Percentiles rank a stretch among this genome's conserved stretches.
Evolutionary conservation across 164 flowering plant species (phyloP).

Genomic region (Protea cynaroides): DNA sequence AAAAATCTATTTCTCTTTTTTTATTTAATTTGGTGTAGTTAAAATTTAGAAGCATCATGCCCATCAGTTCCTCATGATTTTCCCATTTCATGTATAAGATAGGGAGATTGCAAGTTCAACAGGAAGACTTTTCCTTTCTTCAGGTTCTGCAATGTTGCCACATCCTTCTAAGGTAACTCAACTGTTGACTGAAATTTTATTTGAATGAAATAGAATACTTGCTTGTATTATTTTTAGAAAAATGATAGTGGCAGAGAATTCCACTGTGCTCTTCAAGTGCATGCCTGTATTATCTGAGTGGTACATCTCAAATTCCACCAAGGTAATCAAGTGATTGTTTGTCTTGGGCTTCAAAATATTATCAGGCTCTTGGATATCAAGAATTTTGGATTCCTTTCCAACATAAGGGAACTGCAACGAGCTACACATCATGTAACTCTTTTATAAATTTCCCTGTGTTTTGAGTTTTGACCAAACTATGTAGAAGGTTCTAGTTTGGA

Average conservation of each 20-base stretch:
- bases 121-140: constrained; percentile 28
- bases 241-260: neutral
- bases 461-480: neutral
- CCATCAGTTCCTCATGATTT: constrained; percentile 7
- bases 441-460: neutral
- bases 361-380: neutral
- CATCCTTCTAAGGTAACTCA: constrained; percentile 57
- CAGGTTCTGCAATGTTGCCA: constrained; percentile 46
- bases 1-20: neutral
- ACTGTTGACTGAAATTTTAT: too few relatives aligned
- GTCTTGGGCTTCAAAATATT: neutral
- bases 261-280: neutral
- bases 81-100: constrained; percentile 11
- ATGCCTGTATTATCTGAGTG: neutral
- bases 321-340: neutral
- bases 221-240: too few relatives aligned
- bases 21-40: neutral
- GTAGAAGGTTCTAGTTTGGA: neutral
- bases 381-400: neutral
- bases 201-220: too few relatives aligned
- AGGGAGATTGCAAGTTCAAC: constrained; percentile 27
- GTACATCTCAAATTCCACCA: neutral
- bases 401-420: neutral
- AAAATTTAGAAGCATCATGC: neutral
- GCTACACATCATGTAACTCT: neutral